Base-by-base conservation (phyloP, 2,329 filamentous ascomycete species). In the Neopestalotiopsis sp. region DNA sequence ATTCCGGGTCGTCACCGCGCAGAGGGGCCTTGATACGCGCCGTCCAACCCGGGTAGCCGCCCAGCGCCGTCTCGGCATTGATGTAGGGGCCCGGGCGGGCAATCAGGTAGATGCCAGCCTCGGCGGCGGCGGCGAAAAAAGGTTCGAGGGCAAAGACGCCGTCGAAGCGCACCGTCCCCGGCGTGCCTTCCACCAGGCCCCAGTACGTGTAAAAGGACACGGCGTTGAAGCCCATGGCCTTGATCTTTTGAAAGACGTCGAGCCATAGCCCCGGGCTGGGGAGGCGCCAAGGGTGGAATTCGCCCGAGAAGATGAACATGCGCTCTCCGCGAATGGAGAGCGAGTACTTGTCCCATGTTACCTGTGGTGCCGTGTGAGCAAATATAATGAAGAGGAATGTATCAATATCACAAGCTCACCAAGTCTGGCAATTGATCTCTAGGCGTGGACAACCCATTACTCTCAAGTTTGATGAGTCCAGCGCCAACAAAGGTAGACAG, bases 231-330 rank as follows among this genome's bases (percentile, higher is more conserved):
- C 94, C 94, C 1, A 94, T 80, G 0, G 92, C 91, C 79, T 92
- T 94, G 78, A 95, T 89, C 80, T 97, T 97, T 75, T 96, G 91
- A 73, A 97, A 91, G 1, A 95, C 77, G 73, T 95, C 93, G 9
- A 92, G 83, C 83, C 90, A 86, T 0, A 86, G 75, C 0, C 79
- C 80, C 0, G 84, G 82, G 0, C 85, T 83, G 0, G 84, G 84
- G 0, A 86, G 78, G 67, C 79, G 73, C 69, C 78, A 92, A 0
- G 90, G 90, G 76, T 93, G 91, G 24, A 92, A 85, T 77, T 93
- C 91, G 58, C 89, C 90, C 69, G 86, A 89, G 77, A 89, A 92
- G 66, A 93, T 81, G 78, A 92, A 86, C 61, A 91, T 79, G 40
- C 90, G 83, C 76, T 93, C 87, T 20, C 91, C 90, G 71, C 87